phyloP scores from a whole-genome alignment of 768 basidiomycete species.

The Trametes cubensis region DNA sequence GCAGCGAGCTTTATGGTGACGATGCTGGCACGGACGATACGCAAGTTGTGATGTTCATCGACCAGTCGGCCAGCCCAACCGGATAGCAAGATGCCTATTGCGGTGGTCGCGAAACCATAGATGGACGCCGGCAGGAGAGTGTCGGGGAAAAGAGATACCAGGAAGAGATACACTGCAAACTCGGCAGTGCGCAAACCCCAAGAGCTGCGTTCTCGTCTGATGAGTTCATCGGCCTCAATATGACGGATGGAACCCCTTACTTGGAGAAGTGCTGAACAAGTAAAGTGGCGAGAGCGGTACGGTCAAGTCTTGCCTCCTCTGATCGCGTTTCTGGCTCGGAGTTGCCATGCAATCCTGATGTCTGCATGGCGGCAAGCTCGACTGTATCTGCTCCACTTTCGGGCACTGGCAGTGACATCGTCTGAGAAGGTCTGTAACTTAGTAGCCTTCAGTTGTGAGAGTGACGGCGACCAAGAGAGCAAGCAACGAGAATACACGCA shows the following conservation, averaged over 20 bases:
- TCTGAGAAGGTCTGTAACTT: too few relatives aligned
- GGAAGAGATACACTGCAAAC: conserved; percentile 47
- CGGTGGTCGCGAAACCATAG: conserved; percentile 48
- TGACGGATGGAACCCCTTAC: conserved; percentile 1
- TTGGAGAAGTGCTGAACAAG: conserved; percentile 30
- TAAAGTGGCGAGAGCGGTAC: conserved; percentile 16
- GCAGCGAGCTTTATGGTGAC: conserved; percentile 44
- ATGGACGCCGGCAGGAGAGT: conserved; percentile 52
- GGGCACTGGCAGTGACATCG: too few relatives aligned
- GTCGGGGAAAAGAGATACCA: conserved; percentile 44
- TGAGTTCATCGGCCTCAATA: background rate
- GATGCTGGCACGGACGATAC: conserved; percentile 43
- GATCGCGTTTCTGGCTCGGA: background rate
- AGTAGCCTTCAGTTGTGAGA: too few relatives aligned
- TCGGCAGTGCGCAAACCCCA: conserved; percentile 43
- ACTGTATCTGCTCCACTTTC: too few relatives aligned
- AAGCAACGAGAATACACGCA: too few relatives aligned
- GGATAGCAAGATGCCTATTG: conserved; percentile 43
- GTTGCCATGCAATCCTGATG: background rate
- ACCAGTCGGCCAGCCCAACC: conserved; percentile 46
- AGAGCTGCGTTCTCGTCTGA: conserved; percentile 10
- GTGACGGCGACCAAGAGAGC: too few relatives aligned
- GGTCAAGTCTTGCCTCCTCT: conserved; percentile 6
- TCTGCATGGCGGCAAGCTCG: too few relatives aligned
- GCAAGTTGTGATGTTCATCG: conserved; percentile 41